phyloP scores from a whole-genome alignment of 495 filamentous ascomycete genomes.

The Pyrenula massariospora region DNA sequence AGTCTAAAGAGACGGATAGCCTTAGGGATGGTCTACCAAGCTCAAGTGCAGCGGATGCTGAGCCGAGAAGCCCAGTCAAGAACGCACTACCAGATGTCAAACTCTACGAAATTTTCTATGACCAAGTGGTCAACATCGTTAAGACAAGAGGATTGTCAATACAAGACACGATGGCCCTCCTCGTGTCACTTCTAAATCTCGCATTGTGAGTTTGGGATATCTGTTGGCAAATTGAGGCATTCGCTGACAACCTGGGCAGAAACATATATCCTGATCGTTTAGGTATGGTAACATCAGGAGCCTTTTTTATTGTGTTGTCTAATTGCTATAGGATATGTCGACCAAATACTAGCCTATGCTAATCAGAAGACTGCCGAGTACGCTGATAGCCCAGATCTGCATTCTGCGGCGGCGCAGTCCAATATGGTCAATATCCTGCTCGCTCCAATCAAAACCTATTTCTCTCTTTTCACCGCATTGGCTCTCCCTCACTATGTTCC shows the following conservation, averaged over 20 bases:
- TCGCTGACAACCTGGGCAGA: conserved; percentile 12
- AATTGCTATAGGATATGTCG: conserved; percentile 62
- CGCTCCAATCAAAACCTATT: conserved; percentile 78
- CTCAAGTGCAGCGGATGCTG: conserved; percentile 19
- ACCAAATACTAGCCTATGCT: conserved; percentile 85
- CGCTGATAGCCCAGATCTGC: conserved; percentile 85
- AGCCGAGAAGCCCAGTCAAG: conserved; percentile 28
- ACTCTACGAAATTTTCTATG: conserved; percentile 95
- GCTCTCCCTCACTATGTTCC: conserved; percentile 85
- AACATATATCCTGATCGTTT: conserved; percentile 89
- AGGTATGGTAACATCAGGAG: conserved; percentile 12
- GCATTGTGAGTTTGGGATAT: conserved; percentile 43
- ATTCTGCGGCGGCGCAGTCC: conserved; percentile 75
- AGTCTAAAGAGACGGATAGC: conserved; percentile 19
- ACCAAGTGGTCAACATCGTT: conserved; percentile 87
- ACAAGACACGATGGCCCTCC: conserved; percentile 83
- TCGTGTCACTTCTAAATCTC: conserved; percentile 85
- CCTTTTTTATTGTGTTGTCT: not conserved
- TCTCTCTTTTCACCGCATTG: conserved; percentile 86
- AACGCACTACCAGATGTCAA: conserved; percentile 66
- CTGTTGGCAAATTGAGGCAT: not conserved
- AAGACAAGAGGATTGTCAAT: conserved; percentile 83
- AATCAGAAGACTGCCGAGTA: conserved; percentile 79
- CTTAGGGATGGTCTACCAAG: conserved; percentile 9
- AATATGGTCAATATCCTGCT: conserved; percentile 81